These are phyloP conservation scores for Erodium maritimum DNA, from an alignment of 345 rosid genomes.

Conservation along the genomic window DNA sequence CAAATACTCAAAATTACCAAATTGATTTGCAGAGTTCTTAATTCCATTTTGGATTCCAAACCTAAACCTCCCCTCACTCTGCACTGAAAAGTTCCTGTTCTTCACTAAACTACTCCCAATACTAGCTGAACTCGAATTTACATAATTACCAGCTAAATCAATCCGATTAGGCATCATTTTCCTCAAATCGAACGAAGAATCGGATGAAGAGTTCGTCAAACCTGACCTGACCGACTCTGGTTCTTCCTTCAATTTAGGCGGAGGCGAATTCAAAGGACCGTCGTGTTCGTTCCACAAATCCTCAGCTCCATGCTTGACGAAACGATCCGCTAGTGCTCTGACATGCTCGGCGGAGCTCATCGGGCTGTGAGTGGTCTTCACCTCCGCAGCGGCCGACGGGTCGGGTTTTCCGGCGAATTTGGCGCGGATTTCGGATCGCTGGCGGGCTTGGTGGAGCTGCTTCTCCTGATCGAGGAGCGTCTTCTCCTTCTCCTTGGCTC, in stretches of 20 bases:
- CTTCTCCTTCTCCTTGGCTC: slow-evolving; percentile 77
- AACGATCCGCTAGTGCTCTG: slow-evolving; percentile 76
- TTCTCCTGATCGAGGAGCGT: slow-evolving; percentile 82
- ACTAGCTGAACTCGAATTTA: slow-evolving; percentile 10
- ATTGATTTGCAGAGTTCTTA: too few relatives aligned
- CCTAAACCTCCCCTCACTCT: slow-evolving; percentile 17
- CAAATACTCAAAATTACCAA: slow-evolving; percentile 6
- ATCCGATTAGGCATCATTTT: slow-evolving; percentile 18
- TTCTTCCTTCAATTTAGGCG: slow-evolving; percentile 19
- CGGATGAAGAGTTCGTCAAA: slow-evolving; percentile 19
- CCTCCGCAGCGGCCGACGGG: slow-evolving; percentile 10
- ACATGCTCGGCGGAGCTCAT: slow-evolving; percentile 53
- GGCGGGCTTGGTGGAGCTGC: slow-evolving; percentile 70
- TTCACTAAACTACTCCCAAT: slow-evolving; percentile 7
- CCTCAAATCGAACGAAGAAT: slow-evolving; percentile 44
- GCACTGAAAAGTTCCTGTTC: slow-evolving; percentile 40
- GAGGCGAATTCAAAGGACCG: slow-evolving; percentile 63
- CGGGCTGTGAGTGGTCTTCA: slow-evolving; percentile 23
- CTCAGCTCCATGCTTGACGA: slow-evolving; percentile 77
- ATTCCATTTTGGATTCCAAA: too few relatives aligned
- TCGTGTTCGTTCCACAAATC: slow-evolving; percentile 86
- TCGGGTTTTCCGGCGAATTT: slow-evolving; percentile 35
- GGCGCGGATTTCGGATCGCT: slow-evolving; percentile 63
- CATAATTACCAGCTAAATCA: slow-evolving; percentile 4
- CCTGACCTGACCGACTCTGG: slow-evolving; percentile 12